These are phyloP conservation scores for Eutrema japonicum DNA, from an alignment of 345 rosid genomes.

Conservation along the genomic window DNA sequence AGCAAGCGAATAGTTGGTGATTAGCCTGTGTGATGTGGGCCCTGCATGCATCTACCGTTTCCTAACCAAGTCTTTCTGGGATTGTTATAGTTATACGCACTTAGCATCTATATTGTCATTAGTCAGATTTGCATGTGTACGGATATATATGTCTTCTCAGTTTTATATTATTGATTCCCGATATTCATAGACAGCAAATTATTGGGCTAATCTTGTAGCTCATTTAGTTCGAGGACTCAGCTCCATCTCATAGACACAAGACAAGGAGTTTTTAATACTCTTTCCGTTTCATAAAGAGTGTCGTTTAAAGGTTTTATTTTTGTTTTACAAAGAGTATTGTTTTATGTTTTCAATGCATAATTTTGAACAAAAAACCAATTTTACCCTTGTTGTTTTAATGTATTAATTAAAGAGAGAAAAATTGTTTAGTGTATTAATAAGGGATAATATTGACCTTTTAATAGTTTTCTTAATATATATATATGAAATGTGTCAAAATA, in stretches of 20 bases:
- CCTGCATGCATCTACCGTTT: constrained; percentile 10
- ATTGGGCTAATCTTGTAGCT: neutral
- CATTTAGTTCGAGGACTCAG: neutral
- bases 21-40: constrained; percentile 30
- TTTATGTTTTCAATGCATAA: no score
- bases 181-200: neutral
- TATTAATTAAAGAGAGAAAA: no score
- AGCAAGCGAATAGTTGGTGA: constrained; percentile 26
- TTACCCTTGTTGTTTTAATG: no score
- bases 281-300: no score
- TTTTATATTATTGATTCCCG: neutral
- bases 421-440: no score
- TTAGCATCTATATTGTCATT: constrained; percentile 10
- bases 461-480: no score
- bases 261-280: no score
- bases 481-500: no score
- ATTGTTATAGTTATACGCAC: neutral
- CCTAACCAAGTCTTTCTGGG: neutral
- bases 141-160: neutral
- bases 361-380: no score
- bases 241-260: neutral
- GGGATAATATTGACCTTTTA: no score
- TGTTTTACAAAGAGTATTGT: no score
- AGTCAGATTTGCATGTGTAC: constrained; percentile 1
- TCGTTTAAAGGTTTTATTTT: no score